Evolutionary conservation across 768 basidiomycete species (phyloP).

Genomic region (Kwoniella sp.): DNA sequence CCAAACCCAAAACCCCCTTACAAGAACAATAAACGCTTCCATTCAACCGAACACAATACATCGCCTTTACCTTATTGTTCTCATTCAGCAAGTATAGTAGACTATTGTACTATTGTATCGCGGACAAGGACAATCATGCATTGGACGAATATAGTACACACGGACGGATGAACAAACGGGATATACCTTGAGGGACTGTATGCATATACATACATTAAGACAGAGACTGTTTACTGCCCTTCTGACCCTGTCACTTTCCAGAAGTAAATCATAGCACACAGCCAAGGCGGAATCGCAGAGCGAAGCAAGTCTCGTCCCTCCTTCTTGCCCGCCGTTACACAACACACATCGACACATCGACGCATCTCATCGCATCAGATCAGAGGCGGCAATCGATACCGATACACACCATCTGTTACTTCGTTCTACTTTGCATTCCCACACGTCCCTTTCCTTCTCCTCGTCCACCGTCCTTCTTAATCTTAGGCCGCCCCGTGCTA

Average conservation of each 20-base stretch:
- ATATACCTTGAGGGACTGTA: not conserved
- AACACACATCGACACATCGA: not conserved
- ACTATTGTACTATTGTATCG: no score
- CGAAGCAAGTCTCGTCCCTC: not conserved
- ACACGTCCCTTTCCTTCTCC: slow-evolving; percentile 4
- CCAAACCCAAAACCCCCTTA: no score
- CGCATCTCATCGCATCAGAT: slow-evolving; percentile 8
- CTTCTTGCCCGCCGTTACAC: no score
- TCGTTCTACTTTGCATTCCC: no score
- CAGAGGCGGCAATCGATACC: slow-evolving; percentile 15
- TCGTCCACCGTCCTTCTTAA: not conserved
- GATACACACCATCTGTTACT: not conserved
- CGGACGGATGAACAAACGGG: no score
- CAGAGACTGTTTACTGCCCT: not conserved
- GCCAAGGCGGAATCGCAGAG: not conserved
- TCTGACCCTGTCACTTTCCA: no score
- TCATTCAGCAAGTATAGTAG: not conserved
- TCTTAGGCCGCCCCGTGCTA: not conserved
- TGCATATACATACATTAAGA: not conserved
- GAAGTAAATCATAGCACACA: not conserved
- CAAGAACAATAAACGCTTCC: not conserved
- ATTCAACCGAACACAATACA: no score
- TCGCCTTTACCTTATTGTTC: not conserved
- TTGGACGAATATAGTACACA: no score
- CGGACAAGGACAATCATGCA: not conserved